These are phyloP conservation scores for Blepharisma undulans DNA, from an alignment of 169 alveolate genomes.

Conservation along the genomic window DNA sequence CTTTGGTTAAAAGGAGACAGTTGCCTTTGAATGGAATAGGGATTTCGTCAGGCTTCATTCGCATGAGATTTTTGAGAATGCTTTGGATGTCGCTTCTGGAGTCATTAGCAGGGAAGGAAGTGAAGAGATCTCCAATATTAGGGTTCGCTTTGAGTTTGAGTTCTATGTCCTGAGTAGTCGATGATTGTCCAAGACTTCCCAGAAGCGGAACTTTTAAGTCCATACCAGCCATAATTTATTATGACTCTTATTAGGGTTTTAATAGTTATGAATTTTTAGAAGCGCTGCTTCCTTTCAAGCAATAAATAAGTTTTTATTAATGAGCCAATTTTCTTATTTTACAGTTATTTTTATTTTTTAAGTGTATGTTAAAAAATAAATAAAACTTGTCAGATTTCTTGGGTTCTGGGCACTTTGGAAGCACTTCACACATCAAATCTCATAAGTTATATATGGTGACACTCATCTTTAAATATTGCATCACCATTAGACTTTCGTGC, in stretches of 20 bases:
- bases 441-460: no score
- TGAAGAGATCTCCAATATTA: neutral
- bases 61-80: neutral
- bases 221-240: neutral
- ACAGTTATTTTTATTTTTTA: neutral
- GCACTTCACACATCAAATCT: no score
- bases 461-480: no score
- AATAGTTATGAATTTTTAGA: neutral
- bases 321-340: no score
- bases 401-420: no score
- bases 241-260: neutral
- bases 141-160: neutral
- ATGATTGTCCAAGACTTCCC: neutral
- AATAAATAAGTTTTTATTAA: no score
- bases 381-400: no score
- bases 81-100: neutral
- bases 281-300: neutral
- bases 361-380: no score
- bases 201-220: neutral
- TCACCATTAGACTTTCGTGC: no score
- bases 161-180: neutral
- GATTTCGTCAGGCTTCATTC: neutral
- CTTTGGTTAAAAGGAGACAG: neutral
- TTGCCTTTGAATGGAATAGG: slow-evolving; percentile 12
- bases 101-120: neutral